phyloP scores from a whole-genome alignment of 371 early-diverging fungal species.

The Saksenaea oblongispora region DNA sequence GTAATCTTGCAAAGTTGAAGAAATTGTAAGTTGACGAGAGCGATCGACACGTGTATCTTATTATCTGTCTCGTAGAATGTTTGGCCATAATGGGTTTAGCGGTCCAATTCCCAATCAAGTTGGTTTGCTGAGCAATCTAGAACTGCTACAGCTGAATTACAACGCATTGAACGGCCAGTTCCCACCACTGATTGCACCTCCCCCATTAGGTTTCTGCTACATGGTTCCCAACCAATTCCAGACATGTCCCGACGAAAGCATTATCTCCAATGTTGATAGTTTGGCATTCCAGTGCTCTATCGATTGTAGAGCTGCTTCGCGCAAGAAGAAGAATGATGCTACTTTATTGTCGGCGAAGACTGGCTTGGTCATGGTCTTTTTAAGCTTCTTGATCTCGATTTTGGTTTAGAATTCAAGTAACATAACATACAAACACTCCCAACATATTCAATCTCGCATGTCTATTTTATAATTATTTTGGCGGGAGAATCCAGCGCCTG shows the following conservation, averaged over 20 bases:
- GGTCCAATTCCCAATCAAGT: slow-evolving; percentile 50
- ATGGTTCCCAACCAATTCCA: slow-evolving; percentile 57
- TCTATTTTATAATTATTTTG: neutral
- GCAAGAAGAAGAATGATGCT: slow-evolving; percentile 18
- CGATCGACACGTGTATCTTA: neutral
- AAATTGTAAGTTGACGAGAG: slow-evolving; percentile 35
- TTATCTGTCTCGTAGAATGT: slow-evolving; percentile 25
- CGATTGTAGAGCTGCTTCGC: slow-evolving; percentile 29
- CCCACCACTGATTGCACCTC: slow-evolving; percentile 45
- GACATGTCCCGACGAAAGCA: slow-evolving; percentile 46
- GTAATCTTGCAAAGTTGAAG: slow-evolving; percentile 41
- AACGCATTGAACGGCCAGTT: slow-evolving; percentile 53
- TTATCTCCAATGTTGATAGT: slow-evolving; percentile 38
- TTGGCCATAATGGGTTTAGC: slow-evolving; percentile 48
- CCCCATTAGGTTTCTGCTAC: slow-evolving; percentile 45
- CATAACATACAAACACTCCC: neutral
- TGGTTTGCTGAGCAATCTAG: slow-evolving; percentile 37
- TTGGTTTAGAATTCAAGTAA: neutral
- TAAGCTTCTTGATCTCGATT: neutral
- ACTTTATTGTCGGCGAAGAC: neutral
- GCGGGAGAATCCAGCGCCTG: neutral
- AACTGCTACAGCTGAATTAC: slow-evolving; percentile 49
- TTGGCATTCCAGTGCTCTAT: slow-evolving; percentile 58
- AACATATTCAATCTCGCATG: neutral
- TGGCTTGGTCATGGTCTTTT: neutral